Evolutionary conservation across 352 stramenopile genomes (phyloP).

Genomic region (Pythium aphanidermatum): DNA sequence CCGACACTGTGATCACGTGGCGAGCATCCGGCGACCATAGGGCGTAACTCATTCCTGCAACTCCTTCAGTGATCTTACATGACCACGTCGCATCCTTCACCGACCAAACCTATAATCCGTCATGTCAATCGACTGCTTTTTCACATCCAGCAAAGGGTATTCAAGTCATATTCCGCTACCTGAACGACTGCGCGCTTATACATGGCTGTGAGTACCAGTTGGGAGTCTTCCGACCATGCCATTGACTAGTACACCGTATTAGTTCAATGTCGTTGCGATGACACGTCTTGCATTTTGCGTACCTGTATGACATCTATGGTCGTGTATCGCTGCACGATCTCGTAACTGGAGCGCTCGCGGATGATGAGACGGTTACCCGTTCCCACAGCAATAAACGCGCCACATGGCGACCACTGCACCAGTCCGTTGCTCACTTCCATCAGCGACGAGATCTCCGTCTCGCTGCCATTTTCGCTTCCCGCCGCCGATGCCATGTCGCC

Average conservation of each 20-base stretch:
- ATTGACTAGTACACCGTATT: conserved; percentile 26
- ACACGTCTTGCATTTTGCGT: too few species aligned
- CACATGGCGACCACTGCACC: conserved; percentile 65
- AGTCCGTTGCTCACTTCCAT: conserved; percentile 48
- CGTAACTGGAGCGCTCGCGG: conserved; percentile 38
- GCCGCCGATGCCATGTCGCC: not conserved
- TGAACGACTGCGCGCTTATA: conserved; percentile 67
- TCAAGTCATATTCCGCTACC: too few species aligned
- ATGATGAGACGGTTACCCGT: conserved; percentile 50
- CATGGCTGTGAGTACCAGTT: conserved; percentile 53
- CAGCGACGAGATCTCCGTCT: conserved; percentile 42
- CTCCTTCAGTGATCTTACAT: conserved; percentile 71
- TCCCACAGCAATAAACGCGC: conserved; percentile 41
- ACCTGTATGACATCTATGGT: conserved; percentile 47
- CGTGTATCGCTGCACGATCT: conserved; percentile 65
- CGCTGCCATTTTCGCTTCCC: conserved; percentile 3
- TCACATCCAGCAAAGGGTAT: too few species aligned
- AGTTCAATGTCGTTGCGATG: too few species aligned
- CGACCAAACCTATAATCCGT: conserved; percentile 40
- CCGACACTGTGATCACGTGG: conserved; percentile 73
- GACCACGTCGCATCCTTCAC: conserved; percentile 55
- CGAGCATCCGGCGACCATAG: conserved; percentile 56
- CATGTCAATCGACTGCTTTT: not conserved
- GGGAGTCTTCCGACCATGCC: conserved; percentile 57
- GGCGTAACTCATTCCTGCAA: conserved; percentile 47